Conservation (phyloP, 2,329 filamentous ascomycete species). For the Fusarium camptoceras region DNA sequence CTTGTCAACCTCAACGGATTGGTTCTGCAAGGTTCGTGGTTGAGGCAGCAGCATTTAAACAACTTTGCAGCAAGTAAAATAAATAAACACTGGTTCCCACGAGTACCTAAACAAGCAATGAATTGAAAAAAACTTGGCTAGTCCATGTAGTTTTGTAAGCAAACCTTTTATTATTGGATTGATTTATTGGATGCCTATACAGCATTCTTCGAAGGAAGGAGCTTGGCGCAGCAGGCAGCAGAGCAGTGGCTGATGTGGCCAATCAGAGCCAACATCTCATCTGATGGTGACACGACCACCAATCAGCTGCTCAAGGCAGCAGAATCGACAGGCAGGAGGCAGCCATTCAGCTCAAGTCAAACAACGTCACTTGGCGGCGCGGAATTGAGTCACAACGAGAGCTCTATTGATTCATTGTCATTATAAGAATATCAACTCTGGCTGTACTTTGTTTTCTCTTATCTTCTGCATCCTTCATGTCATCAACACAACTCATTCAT, state of each 20-base stretch:
- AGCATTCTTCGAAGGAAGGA: not conserved
- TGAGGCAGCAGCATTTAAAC: not conserved
- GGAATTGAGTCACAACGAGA: conserved; percentile 7
- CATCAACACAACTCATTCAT: not conserved
- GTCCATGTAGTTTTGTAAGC: not conserved
- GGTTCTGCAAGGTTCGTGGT: not conserved
- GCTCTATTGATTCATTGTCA: not conserved
- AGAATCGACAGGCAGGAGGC: conserved; percentile 23
- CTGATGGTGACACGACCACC: not conserved
- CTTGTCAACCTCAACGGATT: no score
- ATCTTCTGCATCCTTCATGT: not conserved
- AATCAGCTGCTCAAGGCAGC: conserved; percentile 14
- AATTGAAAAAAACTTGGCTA: not conserved
- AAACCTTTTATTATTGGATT: not conserved
- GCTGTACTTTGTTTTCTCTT: not conserved
- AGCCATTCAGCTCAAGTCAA: not conserved
- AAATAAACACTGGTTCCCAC: not conserved
- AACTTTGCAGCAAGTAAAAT: not conserved
- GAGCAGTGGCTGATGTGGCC: not conserved
- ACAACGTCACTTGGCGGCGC: not conserved
- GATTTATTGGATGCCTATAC: not conserved
- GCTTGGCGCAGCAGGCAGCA: conserved; percentile 21
- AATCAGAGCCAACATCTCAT: not conserved
- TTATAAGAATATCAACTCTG: conserved; percentile 15
- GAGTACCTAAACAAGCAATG: not conserved